Evolutionary conservation across 1,139 yeast species (phyloP), one percentile per base, ranked within the genome.

Genomic region (Debaryomyces udenii): DNA sequence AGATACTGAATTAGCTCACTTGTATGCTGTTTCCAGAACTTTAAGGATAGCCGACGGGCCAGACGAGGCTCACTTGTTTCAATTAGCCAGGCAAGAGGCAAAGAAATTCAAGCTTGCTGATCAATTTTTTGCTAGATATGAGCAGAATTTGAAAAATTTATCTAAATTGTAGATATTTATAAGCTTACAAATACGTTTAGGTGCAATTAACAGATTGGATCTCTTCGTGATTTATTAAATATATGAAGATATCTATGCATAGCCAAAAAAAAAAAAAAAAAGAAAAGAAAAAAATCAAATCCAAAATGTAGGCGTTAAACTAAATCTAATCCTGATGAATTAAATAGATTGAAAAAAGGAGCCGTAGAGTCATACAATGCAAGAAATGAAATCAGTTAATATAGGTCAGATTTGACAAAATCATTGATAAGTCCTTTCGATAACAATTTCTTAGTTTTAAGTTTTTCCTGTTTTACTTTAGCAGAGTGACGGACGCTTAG

Each of bases 21-120:
- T 76, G 65, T 83, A 77, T 61, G 80, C 82, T 23, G 63, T 64
- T 46, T 70, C 78, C 45, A 70, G 89, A 59, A 80, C 85, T 30
- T 70, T 83, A 44, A 68, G 88, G 46, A 79, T 82, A 45, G 88
- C 89, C 13, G 90, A 83, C 57, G 88, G 89, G 6, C 89, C 90
- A 2, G 89, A 83, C 62, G 89, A 83, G 61, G 85, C 85, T 6
- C 88, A 83, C 58, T 65, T 80, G 59, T 67, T 68, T 49, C 88
- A 82, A 61, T 68, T 83, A 51, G 87, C 80, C 9, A 66, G 79
- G 42, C 59, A 64, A 33, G 76, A 74, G 45, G 62, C 69, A 24
- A 70, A 70, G 51, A 52, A 52, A 39, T 70, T 67, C 39, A 47
- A 51, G 5, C 45, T 49, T 13, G 68, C 66, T 15, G 74, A 69